Conservation (phyloP, 257 asterid genomes). For the Verbena officinalis region DNA sequence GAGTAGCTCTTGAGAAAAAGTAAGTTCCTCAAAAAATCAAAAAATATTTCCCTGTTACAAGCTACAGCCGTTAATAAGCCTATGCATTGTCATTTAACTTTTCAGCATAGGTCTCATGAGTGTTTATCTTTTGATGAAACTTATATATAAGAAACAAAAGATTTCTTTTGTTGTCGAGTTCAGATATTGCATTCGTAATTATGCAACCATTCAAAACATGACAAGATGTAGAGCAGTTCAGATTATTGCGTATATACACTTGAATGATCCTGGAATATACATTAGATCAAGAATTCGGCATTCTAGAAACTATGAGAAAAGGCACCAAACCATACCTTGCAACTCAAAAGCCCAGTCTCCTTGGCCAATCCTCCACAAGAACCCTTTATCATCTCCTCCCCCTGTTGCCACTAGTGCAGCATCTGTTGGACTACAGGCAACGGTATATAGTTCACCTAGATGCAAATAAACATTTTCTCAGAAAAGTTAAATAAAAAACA, state of each 20-base stretch:
- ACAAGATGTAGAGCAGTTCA: slow-evolving; percentile 3
- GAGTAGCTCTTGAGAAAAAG: slow-evolving; percentile 6
- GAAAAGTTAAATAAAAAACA: background rate
- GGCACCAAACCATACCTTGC: slow-evolving; percentile 57
- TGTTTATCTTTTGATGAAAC: background rate
- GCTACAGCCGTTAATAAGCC: slow-evolving; percentile 12
- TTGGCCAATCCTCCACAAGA: slow-evolving; percentile 71
- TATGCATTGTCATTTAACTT: slow-evolving; percentile 4
- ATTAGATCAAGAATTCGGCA: background rate
- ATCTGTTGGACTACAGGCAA: slow-evolving; percentile 83
- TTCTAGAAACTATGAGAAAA: slow-evolving; percentile 15
- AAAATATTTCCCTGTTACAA: background rate
- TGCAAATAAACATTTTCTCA: slow-evolving; percentile 25
- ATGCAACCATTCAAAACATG: slow-evolving; percentile 8
- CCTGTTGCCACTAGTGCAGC: slow-evolving; percentile 88
- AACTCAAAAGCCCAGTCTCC: slow-evolving; percentile 84
- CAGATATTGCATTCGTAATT: slow-evolving; percentile 8
- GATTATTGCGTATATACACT: background rate
- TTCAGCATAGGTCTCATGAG: background rate
- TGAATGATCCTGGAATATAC: slow-evolving; percentile 4
- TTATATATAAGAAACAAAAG: background rate
- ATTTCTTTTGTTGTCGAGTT: background rate
- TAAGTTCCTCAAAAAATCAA: slow-evolving; percentile 3
- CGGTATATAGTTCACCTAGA: slow-evolving; percentile 80
- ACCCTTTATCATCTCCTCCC: slow-evolving; percentile 95